Conservation (phyloP, 2,329 filamentous ascomycete genomes). For the Apiospora koreana region DNA sequence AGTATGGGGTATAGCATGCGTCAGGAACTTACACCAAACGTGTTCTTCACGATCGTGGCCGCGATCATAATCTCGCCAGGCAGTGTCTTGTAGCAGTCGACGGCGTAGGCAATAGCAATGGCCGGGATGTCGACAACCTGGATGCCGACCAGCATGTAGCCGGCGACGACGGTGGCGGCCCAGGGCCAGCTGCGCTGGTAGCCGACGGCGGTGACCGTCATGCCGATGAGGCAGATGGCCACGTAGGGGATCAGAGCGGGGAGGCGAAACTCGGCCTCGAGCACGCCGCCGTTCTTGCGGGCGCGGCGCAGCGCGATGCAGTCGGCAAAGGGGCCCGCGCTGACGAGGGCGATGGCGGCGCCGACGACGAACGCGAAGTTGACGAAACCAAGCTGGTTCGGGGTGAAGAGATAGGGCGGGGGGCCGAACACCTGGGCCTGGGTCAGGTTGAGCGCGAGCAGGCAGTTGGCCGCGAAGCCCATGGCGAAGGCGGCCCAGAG, state of each 20-base stretch:
- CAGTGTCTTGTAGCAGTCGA: constrained; percentile 64
- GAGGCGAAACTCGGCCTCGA: constrained; percentile 48
- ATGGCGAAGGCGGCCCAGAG: constrained; percentile 29
- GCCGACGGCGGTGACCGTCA: constrained; percentile 46
- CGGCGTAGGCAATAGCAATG: constrained; percentile 58
- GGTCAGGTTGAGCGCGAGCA: constrained; percentile 52
- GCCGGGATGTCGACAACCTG: constrained; percentile 52
- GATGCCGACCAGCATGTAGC: constrained; percentile 38
- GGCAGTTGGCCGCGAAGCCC: constrained; percentile 32
- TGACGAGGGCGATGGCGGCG: constrained; percentile 38
- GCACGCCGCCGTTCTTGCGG: constrained; percentile 40
- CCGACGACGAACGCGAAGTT: constrained; percentile 48
- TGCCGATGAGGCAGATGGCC: constrained; percentile 42
- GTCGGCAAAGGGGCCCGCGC: constrained; percentile 44
- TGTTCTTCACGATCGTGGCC: constrained; percentile 65
- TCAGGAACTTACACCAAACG: constrained; percentile 35
- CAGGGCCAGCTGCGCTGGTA: constrained; percentile 48
- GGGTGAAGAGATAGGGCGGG: constrained; percentile 46
- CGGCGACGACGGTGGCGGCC: constrained; percentile 46
- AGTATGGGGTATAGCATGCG: too few species aligned
- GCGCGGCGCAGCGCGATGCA: constrained; percentile 40
- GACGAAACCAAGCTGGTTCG: constrained; percentile 45
- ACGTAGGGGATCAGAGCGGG: constrained; percentile 44
- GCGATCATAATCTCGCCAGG: constrained; percentile 61
- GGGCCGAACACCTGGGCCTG: constrained; percentile 46